These are phyloP conservation scores for Phytophthora sp. DNA, from an alignment of 352 stramenopile species.

Conservation along the genomic window DNA sequence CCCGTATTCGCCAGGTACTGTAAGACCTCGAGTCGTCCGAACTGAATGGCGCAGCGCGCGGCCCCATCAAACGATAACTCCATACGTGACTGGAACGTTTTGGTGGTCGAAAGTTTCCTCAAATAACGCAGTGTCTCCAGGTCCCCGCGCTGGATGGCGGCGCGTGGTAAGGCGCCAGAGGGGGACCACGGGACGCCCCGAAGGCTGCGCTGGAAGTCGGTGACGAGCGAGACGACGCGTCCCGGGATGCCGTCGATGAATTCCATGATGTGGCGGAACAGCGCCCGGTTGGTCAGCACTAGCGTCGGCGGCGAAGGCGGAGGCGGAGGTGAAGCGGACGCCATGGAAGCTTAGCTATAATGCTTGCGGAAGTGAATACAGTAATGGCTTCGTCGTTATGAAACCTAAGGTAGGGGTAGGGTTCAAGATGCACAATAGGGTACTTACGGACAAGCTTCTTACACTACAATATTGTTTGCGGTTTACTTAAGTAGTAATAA, in stretches of 20 bases:
- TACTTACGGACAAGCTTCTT: no score
- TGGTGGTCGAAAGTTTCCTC: conserved; percentile 24
- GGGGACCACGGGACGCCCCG: conserved; percentile 29
- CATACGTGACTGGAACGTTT: conserved; percentile 25
- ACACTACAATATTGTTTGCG: no score
- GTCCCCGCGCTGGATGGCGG: conserved; percentile 35
- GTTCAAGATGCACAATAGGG: no score
- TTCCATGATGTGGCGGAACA: conserved; percentile 39
- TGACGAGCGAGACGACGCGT: conserved; percentile 26
- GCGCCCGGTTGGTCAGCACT: conserved; percentile 33
- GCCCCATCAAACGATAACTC: conserved; percentile 34
- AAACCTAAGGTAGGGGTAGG: no score
- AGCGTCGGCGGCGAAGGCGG: no score
- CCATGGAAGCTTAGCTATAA: no score
- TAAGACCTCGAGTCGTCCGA: conserved; percentile 31
- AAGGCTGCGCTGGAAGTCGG: conserved; percentile 14
- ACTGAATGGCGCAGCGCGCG: conserved; percentile 40
- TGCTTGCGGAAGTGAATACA: no score
- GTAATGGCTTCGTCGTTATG: no score
- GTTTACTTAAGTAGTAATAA: no score
- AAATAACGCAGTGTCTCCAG: conserved; percentile 29
- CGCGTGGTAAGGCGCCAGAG: conserved; percentile 28
- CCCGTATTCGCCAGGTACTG: conserved; percentile 28
- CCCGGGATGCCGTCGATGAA: conserved; percentile 45
- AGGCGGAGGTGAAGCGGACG: background rate